These are phyloP conservation scores for Prinsepia uniflora DNA, from an alignment of 306 rosid genomes.

Conservation along the genomic window DNA sequence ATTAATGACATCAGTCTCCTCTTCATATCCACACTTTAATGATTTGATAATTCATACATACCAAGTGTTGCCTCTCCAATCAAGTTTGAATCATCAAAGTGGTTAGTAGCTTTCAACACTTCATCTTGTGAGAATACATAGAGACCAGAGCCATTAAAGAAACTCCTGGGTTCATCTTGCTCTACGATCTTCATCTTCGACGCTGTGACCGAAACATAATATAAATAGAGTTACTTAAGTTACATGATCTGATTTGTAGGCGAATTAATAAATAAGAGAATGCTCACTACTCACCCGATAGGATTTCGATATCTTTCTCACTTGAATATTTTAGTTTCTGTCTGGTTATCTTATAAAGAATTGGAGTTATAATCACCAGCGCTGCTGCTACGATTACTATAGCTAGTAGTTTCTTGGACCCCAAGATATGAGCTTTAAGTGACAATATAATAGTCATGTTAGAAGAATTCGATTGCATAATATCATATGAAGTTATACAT, in stretches of 20 bases:
- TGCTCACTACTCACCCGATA: background rate
- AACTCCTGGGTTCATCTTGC: background rate
- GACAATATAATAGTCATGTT: no score
- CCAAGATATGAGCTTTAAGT: background rate
- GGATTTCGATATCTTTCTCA: background rate
- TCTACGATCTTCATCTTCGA: background rate
- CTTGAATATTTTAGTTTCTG: background rate
- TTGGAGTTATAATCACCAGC: background rate
- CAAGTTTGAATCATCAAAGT: constrained; percentile 5
- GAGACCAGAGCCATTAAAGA: background rate
- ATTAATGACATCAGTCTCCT: no score
- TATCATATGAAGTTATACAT: no score
- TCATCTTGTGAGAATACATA: background rate
- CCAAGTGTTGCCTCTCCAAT: constrained; percentile 2
- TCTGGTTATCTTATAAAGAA: background rate
- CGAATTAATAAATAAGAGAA: background rate
- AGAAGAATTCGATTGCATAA: no score
- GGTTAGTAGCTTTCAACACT: background rate
- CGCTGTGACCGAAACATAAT: background rate
- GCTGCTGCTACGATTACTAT: background rate
- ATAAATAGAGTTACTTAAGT: background rate
- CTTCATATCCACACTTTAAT: no score
- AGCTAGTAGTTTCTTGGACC: constrained; percentile 4
- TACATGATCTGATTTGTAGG: background rate
- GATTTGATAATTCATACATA: background rate